Evolutionary conservation across 306 rosid genomes (phyloP).

Genomic region (Crotalaria pallida): DNA sequence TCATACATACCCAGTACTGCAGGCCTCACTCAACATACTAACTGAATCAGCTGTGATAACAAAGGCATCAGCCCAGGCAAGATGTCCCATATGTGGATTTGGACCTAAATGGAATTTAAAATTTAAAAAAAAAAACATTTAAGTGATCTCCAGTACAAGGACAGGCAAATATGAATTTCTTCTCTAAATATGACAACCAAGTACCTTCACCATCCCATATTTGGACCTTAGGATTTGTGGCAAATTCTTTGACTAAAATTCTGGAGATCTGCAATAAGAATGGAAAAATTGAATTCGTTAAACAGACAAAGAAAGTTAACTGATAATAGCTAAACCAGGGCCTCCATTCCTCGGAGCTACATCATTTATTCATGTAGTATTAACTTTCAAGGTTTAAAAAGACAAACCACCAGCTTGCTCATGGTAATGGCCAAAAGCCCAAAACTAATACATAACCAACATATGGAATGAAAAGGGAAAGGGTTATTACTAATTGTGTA

Average conservation of each 20-base stretch:
- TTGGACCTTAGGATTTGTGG: constrained; percentile 63
- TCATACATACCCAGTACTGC: constrained; percentile 80
- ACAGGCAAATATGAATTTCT: not conserved
- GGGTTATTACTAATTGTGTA: not conserved
- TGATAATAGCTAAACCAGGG: not conserved
- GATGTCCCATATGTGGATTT: constrained; percentile 84
- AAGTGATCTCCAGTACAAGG: not conserved
- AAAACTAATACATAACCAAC: not conserved
- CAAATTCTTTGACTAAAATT: constrained; percentile 50
- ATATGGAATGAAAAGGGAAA: constrained; percentile 2
- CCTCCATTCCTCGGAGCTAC: not conserved
- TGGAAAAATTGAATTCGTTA: not conserved
- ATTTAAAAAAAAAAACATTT: not conserved
- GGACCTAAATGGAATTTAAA: constrained; percentile 39
- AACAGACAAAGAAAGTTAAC: not conserved
- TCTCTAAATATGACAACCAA: constrained; percentile 8
- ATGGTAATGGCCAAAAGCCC: constrained; percentile 19
- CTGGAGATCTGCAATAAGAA: constrained; percentile 52
- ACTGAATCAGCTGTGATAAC: constrained; percentile 91
- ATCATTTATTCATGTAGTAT: not conserved
- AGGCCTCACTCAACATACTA: constrained; percentile 94
- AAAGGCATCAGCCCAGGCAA: constrained; percentile 87
- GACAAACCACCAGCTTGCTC: constrained; percentile 6
- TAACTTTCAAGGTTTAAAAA: constrained; percentile 8
- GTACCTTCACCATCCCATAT: constrained; percentile 94